phyloP scores from a whole-genome alignment of 2,329 filamentous ascomycete genomes.

The Penicillium expansum region DNA sequence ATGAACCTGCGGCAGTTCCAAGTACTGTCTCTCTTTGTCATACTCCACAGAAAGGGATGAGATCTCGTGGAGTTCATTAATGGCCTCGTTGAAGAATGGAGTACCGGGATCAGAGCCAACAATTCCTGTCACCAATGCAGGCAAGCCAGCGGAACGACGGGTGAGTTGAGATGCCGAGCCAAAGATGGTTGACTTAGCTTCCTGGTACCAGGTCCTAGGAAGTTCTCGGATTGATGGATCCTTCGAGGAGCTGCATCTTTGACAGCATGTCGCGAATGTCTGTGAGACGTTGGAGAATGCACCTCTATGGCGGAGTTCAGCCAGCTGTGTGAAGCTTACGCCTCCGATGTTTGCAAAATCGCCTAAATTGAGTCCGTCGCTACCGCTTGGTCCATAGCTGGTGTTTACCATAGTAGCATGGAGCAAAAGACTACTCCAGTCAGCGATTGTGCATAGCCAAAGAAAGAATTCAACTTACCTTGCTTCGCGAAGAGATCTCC shows the following conservation, averaged over 20 bases:
- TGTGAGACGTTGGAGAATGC: conserved; percentile 91
- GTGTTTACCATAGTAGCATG: conserved; percentile 59
- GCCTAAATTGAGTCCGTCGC: conserved; percentile 50
- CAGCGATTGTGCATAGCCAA: conserved; percentile 14
- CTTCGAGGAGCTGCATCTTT: conserved; percentile 55
- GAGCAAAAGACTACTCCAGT: conserved; percentile 63
- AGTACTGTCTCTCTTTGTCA: conserved; percentile 37
- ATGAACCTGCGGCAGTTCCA: conserved; percentile 82
- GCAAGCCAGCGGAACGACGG: conserved; percentile 85
- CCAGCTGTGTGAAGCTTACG: conserved; percentile 77
- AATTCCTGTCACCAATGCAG: conserved; percentile 79
- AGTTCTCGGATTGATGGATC: conserved; percentile 47
- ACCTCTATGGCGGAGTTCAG: conserved; percentile 80
- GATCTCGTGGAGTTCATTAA: conserved; percentile 42
- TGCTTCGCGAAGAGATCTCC: conserved; percentile 90
- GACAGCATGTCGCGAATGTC: conserved; percentile 82
- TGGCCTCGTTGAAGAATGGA: conserved; percentile 41
- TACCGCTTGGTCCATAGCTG: conserved; percentile 46
- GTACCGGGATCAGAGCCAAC: conserved; percentile 60
- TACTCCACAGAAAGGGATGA: conserved; percentile 34
- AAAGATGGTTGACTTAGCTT: conserved; percentile 66
- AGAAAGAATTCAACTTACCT: conserved; percentile 54
- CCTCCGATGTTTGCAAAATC: conserved; percentile 67
- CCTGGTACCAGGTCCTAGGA: conserved; percentile 67
- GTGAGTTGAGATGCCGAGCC: conserved; percentile 77